These are phyloP conservation scores for Kuraishia hungarica DNA, from an alignment of 805 yeast species.

Conservation along the genomic window DNA sequence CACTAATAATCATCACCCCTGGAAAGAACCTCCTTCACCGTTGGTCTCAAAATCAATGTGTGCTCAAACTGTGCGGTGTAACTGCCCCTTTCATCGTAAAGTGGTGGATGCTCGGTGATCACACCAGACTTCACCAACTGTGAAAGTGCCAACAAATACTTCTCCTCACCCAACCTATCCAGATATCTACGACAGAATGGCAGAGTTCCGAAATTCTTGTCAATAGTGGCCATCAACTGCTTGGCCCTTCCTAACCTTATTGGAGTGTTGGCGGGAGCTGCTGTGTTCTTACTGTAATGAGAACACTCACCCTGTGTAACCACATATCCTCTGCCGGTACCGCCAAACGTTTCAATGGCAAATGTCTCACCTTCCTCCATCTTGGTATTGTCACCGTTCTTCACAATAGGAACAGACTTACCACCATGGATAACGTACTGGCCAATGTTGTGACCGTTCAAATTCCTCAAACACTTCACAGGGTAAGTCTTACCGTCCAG, in stretches of 20 bases:
- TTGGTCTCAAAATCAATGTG: conserved; percentile 84
- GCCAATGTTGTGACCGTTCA: conserved; percentile 90
- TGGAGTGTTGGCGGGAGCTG: conserved; percentile 39
- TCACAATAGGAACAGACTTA: conserved; percentile 93
- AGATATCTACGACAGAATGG: conserved; percentile 96
- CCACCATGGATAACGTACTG: conserved; percentile 88
- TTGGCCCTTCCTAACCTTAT: conserved; percentile 60
- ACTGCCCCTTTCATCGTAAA: conserved; percentile 72
- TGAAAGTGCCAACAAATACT: conserved; percentile 80
- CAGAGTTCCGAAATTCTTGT: conserved; percentile 81
- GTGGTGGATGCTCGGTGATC: conserved; percentile 92
- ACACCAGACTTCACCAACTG: conserved; percentile 77
- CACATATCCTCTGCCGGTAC: conserved; percentile 93
- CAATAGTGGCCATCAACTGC: conserved; percentile 58
- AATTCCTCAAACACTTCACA: conserved; percentile 81
- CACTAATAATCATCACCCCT: conserved; percentile 87
- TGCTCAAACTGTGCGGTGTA: conserved; percentile 98
- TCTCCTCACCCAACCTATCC: conserved; percentile 87
- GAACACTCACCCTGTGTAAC: conserved; percentile 85
- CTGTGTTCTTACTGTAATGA: conserved; percentile 70
- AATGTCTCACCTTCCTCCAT: conserved; percentile 98
- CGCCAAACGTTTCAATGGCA: conserved; percentile 97
- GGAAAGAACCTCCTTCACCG: conserved; percentile 88
- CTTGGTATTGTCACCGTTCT: conserved; percentile 87
- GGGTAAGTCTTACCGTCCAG: conserved; percentile 79